phyloP scores from a whole-genome alignment of 768 basidiomycete genomes.

The Chalciporus piperatus region DNA sequence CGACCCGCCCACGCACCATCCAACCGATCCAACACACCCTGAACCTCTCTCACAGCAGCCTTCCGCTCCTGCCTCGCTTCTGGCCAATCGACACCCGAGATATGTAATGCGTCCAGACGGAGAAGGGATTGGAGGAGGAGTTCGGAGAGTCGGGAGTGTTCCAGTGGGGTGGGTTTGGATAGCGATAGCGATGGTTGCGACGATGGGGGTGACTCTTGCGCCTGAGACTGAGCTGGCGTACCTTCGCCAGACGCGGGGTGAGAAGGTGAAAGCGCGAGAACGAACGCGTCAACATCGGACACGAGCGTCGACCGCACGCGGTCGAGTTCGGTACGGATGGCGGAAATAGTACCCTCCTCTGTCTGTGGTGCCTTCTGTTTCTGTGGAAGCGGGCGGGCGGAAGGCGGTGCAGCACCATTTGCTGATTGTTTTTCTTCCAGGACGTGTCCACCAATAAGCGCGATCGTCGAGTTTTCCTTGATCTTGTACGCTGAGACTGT shows the following conservation, averaged over 20 bases:
- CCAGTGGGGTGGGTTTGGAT: conserved; percentile 21
- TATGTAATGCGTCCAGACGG: conserved; percentile 73
- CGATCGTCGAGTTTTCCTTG: conserved; percentile 63
- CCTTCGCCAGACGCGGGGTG: neutral
- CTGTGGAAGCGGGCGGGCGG: conserved; percentile 19
- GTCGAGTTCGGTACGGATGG: conserved; percentile 41
- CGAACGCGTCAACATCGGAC: conserved; percentile 57
- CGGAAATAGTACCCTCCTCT: conserved; percentile 34
- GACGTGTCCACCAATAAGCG: conserved; percentile 56
- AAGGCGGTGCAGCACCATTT: conserved; percentile 13
- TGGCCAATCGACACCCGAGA: conserved; percentile 70
- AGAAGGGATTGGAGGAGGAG: conserved; percentile 84
- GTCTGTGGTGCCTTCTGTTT: conserved; percentile 35
- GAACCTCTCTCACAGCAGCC: conserved; percentile 82
- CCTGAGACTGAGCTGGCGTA: neutral
- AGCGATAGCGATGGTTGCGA: neutral
- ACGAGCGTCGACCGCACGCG: conserved; percentile 51
- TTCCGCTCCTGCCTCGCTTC: conserved; percentile 80
- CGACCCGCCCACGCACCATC: conserved; percentile 63
- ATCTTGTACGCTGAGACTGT: conserved; percentile 76
- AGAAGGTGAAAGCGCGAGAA: conserved; percentile 30
- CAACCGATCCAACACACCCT: conserved; percentile 74
- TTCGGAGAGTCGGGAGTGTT: conserved; percentile 68
- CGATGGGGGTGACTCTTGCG: conserved; percentile 7
- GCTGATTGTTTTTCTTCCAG: conserved; percentile 14